Conservation (phyloP, 331 rosid species). For the Acacia pycnantha region DNA sequence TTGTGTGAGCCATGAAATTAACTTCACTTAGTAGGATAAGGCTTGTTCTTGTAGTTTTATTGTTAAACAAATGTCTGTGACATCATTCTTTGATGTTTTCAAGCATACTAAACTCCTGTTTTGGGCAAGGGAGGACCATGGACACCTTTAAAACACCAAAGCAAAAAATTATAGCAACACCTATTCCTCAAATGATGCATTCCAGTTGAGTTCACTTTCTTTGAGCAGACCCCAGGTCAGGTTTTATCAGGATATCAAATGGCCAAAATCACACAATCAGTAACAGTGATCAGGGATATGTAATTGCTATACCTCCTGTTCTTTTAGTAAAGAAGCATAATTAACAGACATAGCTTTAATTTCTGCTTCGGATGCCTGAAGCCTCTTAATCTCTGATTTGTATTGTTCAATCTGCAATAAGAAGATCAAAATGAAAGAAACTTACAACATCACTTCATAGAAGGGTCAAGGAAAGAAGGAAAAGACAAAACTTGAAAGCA, state of each 20-base stretch:
- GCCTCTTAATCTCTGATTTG: constrained; percentile 77
- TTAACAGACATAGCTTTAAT: constrained; percentile 86
- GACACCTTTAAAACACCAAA: neutral
- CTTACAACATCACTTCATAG: neutral
- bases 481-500: constrained; percentile 17
- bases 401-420: constrained; percentile 71
- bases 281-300: neutral
- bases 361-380: constrained; percentile 91
- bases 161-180: neutral
- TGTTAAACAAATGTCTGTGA: neutral
- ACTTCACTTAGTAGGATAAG: neutral
- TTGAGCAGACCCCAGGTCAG: neutral
- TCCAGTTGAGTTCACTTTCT: constrained; percentile 16
- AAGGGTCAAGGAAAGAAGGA: neutral
- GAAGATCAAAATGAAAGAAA: constrained; percentile 5
- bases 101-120: constrained; percentile 7
- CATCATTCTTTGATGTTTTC: neutral
- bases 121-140: neutral
- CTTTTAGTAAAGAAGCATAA: constrained; percentile 89
- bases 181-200: constrained; percentile 10
- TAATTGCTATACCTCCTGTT: constrained; percentile 67
- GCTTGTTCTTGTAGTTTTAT: neutral
- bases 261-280: neutral
- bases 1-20: neutral
- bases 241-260: neutral